Conservation (phyloP, 208 protist species). For the Porcisia hertigi region DNA sequence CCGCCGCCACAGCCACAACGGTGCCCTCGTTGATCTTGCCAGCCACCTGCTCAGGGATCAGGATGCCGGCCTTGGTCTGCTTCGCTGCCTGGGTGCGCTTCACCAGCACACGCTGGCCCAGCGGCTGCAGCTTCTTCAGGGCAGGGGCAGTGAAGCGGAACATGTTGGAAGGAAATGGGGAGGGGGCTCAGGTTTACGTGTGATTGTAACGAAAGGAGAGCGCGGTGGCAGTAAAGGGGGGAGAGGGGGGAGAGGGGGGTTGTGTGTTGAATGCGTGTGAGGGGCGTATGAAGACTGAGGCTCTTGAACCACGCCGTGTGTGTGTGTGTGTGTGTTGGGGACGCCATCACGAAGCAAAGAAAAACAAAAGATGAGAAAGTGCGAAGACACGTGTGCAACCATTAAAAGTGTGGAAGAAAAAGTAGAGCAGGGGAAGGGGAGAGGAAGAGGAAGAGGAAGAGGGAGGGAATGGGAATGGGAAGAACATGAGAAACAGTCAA, state of each 20-base stretch:
- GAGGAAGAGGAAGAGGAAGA: neutral
- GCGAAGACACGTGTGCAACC: neutral
- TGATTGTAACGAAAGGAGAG: neutral
- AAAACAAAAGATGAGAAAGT: neutral
- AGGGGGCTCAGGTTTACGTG: neutral
- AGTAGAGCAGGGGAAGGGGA: neutral
- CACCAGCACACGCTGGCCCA: conserved; percentile 91
- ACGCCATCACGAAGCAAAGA: neutral
- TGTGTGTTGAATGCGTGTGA: neutral
- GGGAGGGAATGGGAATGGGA: neutral
- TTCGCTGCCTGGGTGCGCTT: conserved; percentile 86
- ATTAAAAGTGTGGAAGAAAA: neutral
- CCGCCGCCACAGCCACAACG: conserved; percentile 88
- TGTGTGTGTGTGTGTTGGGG: neutral
- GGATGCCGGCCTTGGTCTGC: conserved; percentile 93
- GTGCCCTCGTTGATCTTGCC: conserved; percentile 93
- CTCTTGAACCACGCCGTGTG: neutral
- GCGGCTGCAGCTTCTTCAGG: conserved; percentile 90
- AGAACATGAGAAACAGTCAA: neutral
- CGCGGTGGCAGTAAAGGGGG: neutral
- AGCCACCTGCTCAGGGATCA: conserved; percentile 92
- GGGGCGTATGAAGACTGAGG: neutral
- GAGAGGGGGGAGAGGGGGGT: neutral
- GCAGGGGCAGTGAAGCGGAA: conserved; percentile 73
- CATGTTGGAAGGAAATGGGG: conserved; percentile 36